Conservation (phyloP, 805 yeast species). For the Candida taoyuanica region DNA sequence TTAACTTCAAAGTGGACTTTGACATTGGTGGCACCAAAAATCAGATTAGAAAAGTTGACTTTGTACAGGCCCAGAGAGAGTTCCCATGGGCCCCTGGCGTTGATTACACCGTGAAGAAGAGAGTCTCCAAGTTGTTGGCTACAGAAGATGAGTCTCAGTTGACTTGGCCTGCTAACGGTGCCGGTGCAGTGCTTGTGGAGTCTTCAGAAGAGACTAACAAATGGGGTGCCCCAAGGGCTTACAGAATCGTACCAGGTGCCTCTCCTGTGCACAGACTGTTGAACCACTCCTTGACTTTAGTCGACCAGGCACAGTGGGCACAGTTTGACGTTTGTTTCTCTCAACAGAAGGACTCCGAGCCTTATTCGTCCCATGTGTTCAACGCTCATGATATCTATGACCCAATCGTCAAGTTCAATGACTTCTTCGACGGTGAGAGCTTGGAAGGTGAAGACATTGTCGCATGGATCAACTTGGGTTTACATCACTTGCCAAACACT, state of each 20-base stretch:
- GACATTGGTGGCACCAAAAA: conserved; percentile 28
- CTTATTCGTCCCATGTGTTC: conserved; percentile 21
- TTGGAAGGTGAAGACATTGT: conserved; percentile 27
- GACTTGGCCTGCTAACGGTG: conserved; percentile 23
- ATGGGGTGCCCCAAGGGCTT: conserved; percentile 29
- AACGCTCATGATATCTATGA: conserved; percentile 23
- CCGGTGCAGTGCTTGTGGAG: conserved; percentile 25
- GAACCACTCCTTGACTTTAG: conserved; percentile 14
- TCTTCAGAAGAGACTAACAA: conserved; percentile 22
- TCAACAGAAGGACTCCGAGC: conserved; percentile 25
- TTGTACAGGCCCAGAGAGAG: conserved; percentile 15
- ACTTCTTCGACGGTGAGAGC: conserved; percentile 26
- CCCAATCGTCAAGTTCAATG: conserved; percentile 23
- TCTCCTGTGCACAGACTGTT: conserved; percentile 22
- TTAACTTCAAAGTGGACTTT: conserved; percentile 27
- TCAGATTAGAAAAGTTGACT: conserved; percentile 16
- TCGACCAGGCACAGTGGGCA: conserved; percentile 26
- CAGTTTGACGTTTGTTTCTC: conserved; percentile 22
- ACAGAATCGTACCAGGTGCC: conserved; percentile 24
- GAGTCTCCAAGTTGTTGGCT: conserved; percentile 13
- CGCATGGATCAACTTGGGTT: conserved; percentile 28
- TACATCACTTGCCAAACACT: conserved; percentile 29
- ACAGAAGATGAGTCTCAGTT: conserved; percentile 20
- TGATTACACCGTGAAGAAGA: conserved; percentile 19
- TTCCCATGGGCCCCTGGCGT: conserved; percentile 28